These are phyloP conservation scores for Coleophoma cylindrospora DNA, from an alignment of 2,329 filamentous ascomycete species.

Conservation along the genomic window DNA sequence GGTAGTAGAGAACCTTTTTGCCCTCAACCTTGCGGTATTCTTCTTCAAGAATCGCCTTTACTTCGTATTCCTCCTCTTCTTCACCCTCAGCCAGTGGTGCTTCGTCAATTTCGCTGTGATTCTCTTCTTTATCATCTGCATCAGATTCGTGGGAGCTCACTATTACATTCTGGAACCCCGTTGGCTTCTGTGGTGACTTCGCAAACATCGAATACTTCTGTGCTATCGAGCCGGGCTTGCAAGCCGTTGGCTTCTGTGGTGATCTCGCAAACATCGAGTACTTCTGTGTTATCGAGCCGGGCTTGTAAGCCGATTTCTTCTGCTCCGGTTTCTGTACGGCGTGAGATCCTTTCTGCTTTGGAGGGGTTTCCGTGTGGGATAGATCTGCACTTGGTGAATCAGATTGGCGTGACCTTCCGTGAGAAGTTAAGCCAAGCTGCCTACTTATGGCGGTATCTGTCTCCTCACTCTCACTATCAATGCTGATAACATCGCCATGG, in stretches of 20 bases:
- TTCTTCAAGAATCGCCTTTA: conserved; percentile 16
- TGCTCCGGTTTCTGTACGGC: conserved; percentile 6
- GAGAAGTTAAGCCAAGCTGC: conserved; percentile 8
- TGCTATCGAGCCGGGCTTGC: not conserved
- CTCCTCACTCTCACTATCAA: conserved; percentile 6
- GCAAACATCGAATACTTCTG: not conserved
- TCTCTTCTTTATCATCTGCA: not conserved
- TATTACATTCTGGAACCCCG: not conserved
- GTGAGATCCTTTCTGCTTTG: conserved; percentile 8
- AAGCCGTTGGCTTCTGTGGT: not conserved
- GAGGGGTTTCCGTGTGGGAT: not conserved
- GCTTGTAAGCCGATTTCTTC: not conserved
- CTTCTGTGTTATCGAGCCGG: not conserved
- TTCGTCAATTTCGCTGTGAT: conserved; percentile 4
- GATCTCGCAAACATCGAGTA: not conserved
- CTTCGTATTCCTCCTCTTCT: conserved; percentile 11
- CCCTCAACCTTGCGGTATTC: conserved; percentile 5
- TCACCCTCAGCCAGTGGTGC: conserved; percentile 2
- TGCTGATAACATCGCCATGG: conserved; percentile 5
- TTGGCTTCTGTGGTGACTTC: not conserved
- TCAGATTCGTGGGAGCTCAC: not conserved
- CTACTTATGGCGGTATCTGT: conserved; percentile 8
- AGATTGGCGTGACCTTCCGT: not conserved
- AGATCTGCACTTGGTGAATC: not conserved
- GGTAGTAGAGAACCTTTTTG: conserved; percentile 11